These are phyloP conservation scores for Novymonas esmeraldas DNA, from an alignment of 208 protist species.

Conservation along the genomic window DNA sequence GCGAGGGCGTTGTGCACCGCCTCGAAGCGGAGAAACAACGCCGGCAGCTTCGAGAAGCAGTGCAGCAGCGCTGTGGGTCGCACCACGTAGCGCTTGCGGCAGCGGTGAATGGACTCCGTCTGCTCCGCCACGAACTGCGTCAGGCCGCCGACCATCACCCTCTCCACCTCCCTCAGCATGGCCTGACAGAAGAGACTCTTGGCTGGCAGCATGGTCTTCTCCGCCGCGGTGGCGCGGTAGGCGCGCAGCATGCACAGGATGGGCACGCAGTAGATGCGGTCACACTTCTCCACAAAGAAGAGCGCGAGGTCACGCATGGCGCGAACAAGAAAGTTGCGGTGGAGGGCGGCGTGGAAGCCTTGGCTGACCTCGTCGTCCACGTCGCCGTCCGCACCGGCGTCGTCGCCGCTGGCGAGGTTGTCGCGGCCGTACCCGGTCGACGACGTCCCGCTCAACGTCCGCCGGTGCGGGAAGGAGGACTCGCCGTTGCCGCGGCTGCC, in stretches of 20 bases:
- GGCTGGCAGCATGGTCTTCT: conserved; percentile 34
- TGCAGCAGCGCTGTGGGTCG: conserved; percentile 76
- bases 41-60: conserved; percentile 83
- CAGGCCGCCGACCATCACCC: conserved; percentile 55
- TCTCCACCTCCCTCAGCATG: conserved; percentile 65
- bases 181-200: conserved; percentile 73
- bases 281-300: conserved; percentile 78
- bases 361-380: conserved; percentile 10
- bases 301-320: conserved; percentile 52
- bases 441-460: conserved; percentile 25
- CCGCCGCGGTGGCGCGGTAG: conserved; percentile 38
- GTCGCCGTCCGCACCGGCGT: conserved; percentile 21
- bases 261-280: conserved; percentile 81
- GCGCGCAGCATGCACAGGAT: conserved; percentile 78
- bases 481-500: conserved; percentile 2
- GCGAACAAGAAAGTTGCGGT: conserved; percentile 50
- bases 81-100: conserved; percentile 64
- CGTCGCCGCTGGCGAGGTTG: conserved; percentile 20
- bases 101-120: conserved; percentile 79
- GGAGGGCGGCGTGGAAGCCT: conserved; percentile 17
- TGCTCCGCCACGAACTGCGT: conserved; percentile 84
- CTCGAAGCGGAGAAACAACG: conserved; percentile 75
- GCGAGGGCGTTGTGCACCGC: conserved; percentile 71
- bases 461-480: conserved; percentile 23
- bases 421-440: conserved; percentile 16